Base-by-base conservation (phyloP, 2,329 filamentous ascomycete genomes). In the Pseudogymnoascus sp. region DNA sequence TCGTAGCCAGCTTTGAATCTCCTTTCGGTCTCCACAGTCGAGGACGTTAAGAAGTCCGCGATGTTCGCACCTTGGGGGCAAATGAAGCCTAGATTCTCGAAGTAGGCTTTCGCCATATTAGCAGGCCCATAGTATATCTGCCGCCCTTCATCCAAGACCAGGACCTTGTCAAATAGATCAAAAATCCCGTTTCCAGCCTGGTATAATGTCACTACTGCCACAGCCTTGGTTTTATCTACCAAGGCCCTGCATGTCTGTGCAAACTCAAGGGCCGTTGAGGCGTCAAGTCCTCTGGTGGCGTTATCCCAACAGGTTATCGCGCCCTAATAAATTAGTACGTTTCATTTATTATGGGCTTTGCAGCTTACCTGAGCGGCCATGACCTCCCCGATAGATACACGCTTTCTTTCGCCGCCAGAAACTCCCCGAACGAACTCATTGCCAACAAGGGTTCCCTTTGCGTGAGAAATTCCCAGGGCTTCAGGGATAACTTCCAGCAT, bases 171-270 rank as follows among this genome's bases (percentile, higher is more conserved):
- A 69, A 89, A 89, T 0, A 86, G 77, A 25, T 87, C 76, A 69
- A 87, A 88, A 62, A 89, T 88, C 22, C 81, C 84, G 60, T 89
- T 87, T 5, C 85, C 84, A 2, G 87, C 86, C 68, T 89, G 87
- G 69, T 90, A 89, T 0, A 88, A 76, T 0, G 85, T 86, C 9
- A 87, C 83, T 54, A 87, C 82, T 0, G 83, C 80, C 0, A 83
- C 75, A 4, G 86, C 73, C 0, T 83, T 82, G 3, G 83, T 74
- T 1, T 85, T 78, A 64, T 88, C 84, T 0, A 86, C 87, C 79
- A 88, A 76, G 6, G 82, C 80, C 6, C 86, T 77, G n/a, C 88
- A 72, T 2, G 82, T 80, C 66, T 83, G 84, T 30, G 80, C 77
- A 68, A 80, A 87, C 60, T 86, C 79, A 1, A 87, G 74, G 1